Base-by-base conservation (phyloP, 129 eudicot species). In the Tagetes erecta region DNA sequence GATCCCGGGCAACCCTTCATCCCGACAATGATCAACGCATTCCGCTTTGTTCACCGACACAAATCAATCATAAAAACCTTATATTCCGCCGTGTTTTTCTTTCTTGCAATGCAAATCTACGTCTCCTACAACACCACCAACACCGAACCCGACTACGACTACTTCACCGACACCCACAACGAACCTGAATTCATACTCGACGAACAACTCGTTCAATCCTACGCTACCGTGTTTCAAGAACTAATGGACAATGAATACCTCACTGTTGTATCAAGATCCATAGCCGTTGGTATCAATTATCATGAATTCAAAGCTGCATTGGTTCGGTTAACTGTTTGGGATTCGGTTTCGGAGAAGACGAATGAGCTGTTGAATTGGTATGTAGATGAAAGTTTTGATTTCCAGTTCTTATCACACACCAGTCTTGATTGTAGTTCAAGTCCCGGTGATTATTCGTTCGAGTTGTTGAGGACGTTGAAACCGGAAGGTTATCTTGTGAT, bases 401-500 rank as follows among this genome's bases (percentile, higher is more conserved):
- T 87, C 27, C 78, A 63, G 34, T 90, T 85, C 60, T 72, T 83
- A 30, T 62, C 80, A 3, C 78, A 62, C 55, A 78, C 78, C 9
- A 77, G 77, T 13, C 71, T 87, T 12, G 96, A 85, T 40, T 55
- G 64, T 5, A 63, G 82, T 31, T 12, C 9, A 1, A 45, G 55
- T 7, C 81, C 85, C 51, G 80, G 53, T 10, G 50, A 65, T 7
- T 79, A 85, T 0, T 77, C 88, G 4, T 67, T 74, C 14, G 96
- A 90, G 42, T 76, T 85, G 6, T 57, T 68, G 3, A 65, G 96
- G 60, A 85, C 86, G 0, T 66, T 91, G 27, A 87, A 81, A 63
- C 82, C 84, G 0, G 89, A 78, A 8, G 91, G 91, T 0, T 87
- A 60, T 50, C 69, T 91, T 30, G 77, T 86, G 4, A 64, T 91